These are phyloP conservation scores for Mediolabrus comicus DNA, from an alignment of 108 stramenopile species.

Conservation along the genomic window DNA sequence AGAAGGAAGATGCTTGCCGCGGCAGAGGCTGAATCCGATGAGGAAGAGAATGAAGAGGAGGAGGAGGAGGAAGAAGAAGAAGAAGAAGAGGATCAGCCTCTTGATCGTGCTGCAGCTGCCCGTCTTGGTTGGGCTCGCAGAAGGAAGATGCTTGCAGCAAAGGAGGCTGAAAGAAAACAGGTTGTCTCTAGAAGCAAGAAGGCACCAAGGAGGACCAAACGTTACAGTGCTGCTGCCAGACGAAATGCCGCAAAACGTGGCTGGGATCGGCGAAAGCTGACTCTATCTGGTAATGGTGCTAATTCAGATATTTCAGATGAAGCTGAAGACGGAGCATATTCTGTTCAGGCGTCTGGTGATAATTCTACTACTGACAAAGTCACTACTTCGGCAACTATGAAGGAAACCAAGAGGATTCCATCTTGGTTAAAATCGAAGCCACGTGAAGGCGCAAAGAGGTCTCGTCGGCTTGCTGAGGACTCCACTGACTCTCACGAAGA, in stretches of 20 bases:
- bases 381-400: conserved; percentile 1
- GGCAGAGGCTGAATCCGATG: background rate
- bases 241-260: conserved; percentile 14
- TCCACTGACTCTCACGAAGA: conserved; percentile 19
- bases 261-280: conserved; percentile 19
- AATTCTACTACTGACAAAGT: background rate
- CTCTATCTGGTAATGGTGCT: background rate
- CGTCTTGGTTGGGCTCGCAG: conserved; percentile 13
- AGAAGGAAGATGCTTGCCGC: background rate
- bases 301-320: background rate
- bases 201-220: background rate
- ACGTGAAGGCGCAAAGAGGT: conserved; percentile 20
- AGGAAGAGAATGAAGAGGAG: background rate
- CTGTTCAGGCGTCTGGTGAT: conserved; percentile 31
- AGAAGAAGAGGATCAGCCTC: conserved; percentile 2
- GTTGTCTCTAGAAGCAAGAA: background rate
- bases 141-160: background rate
- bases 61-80: background rate
- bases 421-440: conserved; percentile 2
- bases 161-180: background rate
- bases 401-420: background rate
- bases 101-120: conserved; percentile 21
- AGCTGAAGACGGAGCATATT: conserved; percentile 16
- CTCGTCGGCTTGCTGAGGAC: conserved; percentile 21
- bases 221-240: background rate